Evolutionary conservation across 805 yeast genomes (phyloP), one percentile per base, ranked within the genome.

Genomic region (Lipomyces yamadae): DNA sequence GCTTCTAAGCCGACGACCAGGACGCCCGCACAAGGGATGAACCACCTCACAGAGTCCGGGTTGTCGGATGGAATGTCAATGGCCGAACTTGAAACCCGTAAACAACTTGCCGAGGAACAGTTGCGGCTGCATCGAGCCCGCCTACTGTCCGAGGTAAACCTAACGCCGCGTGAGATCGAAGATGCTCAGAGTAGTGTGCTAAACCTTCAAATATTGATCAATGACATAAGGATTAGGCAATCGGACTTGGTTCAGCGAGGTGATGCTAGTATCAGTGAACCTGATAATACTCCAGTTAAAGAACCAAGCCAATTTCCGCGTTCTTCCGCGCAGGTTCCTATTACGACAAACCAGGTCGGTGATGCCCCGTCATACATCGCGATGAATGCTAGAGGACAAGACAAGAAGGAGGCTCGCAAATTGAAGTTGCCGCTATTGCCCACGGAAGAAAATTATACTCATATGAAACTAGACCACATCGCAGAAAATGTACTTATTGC

Each of bases 401-500:
- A 15, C 48, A 15, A 5, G 8, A 42, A n/a, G 15, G 48, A 18
- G 48, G 4, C 24, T 8, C 48, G 48, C 24, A 24, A 15, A 24
- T 42, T 42, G 48, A 42, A 15, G 2, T 15, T 52, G 34, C 8
- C 55, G 34, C 30, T 2, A 13, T 52, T 52, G 29, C 55, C 55
- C 15, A 52, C 55, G 5, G 55, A 29, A 29, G 55, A 29, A 15
- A 52, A 15, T 32, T 52, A 29, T 52, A 29, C 33, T 32, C 55
- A 52, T 15, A 52, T 56, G 58, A 37, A 15, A 10, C 30, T 35
- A 32, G 39, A 57, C 18, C 24, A 54, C 42, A 39, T 63, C 5
- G 63, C 63, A 15, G 45, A 42, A 5, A 45, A 52, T 13, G 45
- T 63, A 7, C 34, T 63, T 32, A 37, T 37, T 13, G 60, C 53